Evolutionary conservation across 805 yeast species (phyloP).

Genomic region (Lipomyces yamanashiensis): DNA sequence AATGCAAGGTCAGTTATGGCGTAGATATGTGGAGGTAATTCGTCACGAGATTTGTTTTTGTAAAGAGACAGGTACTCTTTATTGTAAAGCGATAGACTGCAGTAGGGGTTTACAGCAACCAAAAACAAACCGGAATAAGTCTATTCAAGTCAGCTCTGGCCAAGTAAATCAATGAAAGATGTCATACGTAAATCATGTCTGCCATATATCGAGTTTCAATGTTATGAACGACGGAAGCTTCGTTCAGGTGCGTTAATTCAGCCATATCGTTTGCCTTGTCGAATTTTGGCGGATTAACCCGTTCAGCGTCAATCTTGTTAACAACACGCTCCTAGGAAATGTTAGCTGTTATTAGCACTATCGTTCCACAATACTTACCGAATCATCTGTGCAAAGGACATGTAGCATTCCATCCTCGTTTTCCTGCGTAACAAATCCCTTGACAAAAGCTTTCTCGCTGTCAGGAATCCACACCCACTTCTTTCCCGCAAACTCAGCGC

Average conservation of each 20-base stretch:
- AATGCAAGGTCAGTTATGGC: conserved; percentile 88
- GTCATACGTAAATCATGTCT: conserved; percentile 59
- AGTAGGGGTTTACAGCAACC: conserved; percentile 95
- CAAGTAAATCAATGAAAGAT: background rate
- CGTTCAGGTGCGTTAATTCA: conserved; percentile 89
- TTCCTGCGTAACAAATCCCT: conserved; percentile 62
- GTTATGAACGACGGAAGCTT: conserved; percentile 92
- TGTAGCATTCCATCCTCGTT: conserved; percentile 47
- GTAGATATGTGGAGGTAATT: conserved; percentile 82
- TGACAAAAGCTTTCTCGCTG: conserved; percentile 57
- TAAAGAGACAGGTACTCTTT: conserved; percentile 60
- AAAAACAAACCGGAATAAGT: conserved; percentile 94
- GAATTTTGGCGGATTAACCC: conserved; percentile 86
- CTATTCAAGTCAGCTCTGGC: conserved; percentile 55
- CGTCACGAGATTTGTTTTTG: conserved; percentile 53
- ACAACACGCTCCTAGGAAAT: conserved; percentile 47
- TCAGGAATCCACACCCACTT: conserved; percentile 83
- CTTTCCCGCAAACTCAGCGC: conserved; percentile 48
- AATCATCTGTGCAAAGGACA: conserved; percentile 50
- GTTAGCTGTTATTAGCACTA: conserved; percentile 20
- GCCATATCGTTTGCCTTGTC: conserved; percentile 95
- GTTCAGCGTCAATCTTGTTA: conserved; percentile 55
- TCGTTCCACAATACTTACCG: conserved; percentile 37
- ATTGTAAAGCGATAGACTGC: conserved; percentile 70
- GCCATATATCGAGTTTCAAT: conserved; percentile 73